Base-by-base conservation (phyloP, 1,284 basidiomycete genomes). In the Tremellales sp. region DNA sequence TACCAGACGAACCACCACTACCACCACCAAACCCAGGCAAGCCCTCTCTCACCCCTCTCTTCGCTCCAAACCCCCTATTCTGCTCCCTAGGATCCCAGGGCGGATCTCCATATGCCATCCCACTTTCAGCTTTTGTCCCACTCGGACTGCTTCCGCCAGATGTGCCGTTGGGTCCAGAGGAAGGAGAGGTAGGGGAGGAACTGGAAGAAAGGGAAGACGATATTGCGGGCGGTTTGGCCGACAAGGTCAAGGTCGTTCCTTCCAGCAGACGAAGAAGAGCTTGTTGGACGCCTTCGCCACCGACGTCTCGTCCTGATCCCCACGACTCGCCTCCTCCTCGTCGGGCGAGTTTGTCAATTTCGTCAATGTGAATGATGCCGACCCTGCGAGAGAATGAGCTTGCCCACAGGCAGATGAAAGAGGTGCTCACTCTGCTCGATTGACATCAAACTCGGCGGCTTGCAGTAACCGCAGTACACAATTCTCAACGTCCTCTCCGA, bases 261-360 rank as follows among this genome's bases (percentile, higher is more conserved):
- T 97, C 93, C 77, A 97, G 84, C 80, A 97, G 86, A 39, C 91
- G 80, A 1, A 97, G 76, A 19, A 97, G 77, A 9, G 89, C 76
- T 70, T 97, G 93, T 63, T 97, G 93, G 3, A 97, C 93, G 28
- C 93, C 93, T 76, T 95, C 92, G 4, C 93, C 93, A 18, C 89
- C 86, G 0, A 97, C 92, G 65, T 97, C 94, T 41, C 90, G 82
- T 1, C 86, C 84, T 6, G 65, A 62, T 4, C 84, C 72, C 57
- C 63, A 72, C 1, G 59, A 61, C 10, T 78, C 76, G 22, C 77
- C 71, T 5, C 79, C 75, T 48, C 83, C 85, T 31, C 84, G 79
- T 22, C 74, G 60, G 3, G 87, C 86, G 45, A 97, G 82, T 74
- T 97, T 97, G 74, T 97, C 93, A 2, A 93, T 77, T 74, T 97